Base-by-base conservation (phyloP, 306 rosid genomes). In the Hippophae gyantsensis region DNA sequence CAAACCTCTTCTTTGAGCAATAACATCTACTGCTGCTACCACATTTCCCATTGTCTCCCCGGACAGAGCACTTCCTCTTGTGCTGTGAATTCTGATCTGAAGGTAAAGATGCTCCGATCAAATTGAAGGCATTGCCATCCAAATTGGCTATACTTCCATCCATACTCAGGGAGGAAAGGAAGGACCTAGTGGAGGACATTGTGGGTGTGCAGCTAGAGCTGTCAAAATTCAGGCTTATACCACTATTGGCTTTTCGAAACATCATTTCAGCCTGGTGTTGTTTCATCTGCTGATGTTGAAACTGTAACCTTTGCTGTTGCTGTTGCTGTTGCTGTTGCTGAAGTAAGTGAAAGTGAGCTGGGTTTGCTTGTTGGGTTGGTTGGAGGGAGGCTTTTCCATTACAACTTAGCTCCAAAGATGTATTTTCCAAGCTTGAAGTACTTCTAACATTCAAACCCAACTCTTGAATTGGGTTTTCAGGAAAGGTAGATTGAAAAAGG, bases 1-100 rank as follows among this genome's bases (percentile, higher is more conserved):
- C 55, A 60, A 68, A 93, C 97, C 99, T 93, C 80, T 93, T 93
- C 87, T 89, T 93, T 58, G 97, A 88, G 89, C 99, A 93, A 73
- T 93, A 97, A 49, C 99, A 93, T 79, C 90, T 88, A 61, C 90
- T 58, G 77, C 83, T 75, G 77, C 90, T 92, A 60, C 87, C 82
- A 43, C 99, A 93, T 81, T 89, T 89, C 10, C 95, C 97, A 54
- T 93, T 97, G 1, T 93, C 99, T 13, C 94, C 97, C 69, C 80
- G 80, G 18, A 48, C 89, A 46, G 93, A 80, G 76, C 95, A 93
- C 68, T 84, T 93, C 67, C 99, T 84, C 84, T 88, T 93, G 58
- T 82, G 92, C 53, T 80, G 94, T 23, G 95, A 84, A 72, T 73
- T 86, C 74, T 88, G 99, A 70, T 93, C 95, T 2, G 86, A 82